Conservation (phyloP, 352 stramenopile genomes). For the Blastocystis sp. region DNA sequence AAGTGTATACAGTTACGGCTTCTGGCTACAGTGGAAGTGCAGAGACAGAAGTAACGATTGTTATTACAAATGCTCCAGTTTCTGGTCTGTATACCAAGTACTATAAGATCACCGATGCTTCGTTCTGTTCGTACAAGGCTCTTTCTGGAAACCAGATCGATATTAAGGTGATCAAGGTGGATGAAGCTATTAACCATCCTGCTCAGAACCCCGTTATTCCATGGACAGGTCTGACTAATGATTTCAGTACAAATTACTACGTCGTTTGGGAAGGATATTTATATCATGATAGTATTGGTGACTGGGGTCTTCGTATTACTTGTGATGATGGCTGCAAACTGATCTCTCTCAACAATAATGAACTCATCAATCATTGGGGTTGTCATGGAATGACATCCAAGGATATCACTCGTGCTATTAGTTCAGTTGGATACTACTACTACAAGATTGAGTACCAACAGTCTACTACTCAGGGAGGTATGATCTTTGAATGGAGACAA, state of each 20-base stretch:
- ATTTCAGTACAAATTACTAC: not conserved
- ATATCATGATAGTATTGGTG: slow-evolving; percentile 7
- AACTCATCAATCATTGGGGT: not conserved
- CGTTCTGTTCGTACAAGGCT: not conserved
- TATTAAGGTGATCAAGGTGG: not conserved
- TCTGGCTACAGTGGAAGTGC: not conserved
- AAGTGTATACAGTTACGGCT: not conserved
- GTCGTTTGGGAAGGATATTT: slow-evolving; percentile 27
- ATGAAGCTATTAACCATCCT: not conserved
- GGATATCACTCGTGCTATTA: not conserved
- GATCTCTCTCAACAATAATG: not conserved
- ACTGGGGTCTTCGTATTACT: not conserved
- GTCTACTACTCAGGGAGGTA: not conserved
- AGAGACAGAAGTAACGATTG: not conserved
- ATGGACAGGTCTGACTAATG: not conserved
- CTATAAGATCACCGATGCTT: slow-evolving; percentile 12
- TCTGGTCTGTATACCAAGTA: not conserved
- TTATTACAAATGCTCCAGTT: not conserved
- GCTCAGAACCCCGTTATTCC: not conserved
- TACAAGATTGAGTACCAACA: not conserved
- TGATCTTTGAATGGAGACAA: slow-evolving; percentile 12
- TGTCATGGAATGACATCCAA: not conserved
- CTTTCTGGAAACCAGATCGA: not conserved
- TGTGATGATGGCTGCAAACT: slow-evolving; percentile 12
- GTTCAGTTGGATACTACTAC: slow-evolving; percentile 20